A percentile compares a stretch with the other conserved stretches of the same genome.
Conservation (phyloP, 176 grass and related monocot genomes). For the Panicum miliaceum region DNA sequence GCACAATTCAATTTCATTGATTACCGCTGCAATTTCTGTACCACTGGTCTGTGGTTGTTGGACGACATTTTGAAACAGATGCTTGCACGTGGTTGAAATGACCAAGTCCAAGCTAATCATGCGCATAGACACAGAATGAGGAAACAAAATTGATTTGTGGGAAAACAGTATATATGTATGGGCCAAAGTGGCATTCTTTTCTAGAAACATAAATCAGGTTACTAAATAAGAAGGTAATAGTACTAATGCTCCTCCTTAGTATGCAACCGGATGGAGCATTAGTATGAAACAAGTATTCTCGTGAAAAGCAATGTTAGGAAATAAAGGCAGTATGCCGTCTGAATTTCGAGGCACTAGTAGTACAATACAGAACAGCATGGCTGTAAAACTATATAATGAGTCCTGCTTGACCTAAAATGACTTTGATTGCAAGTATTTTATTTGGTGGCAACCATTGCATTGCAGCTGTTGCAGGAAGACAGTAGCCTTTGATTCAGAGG, state of each 20-base stretch:
- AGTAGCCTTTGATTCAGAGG: constrained; percentile 2
- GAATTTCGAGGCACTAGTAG: constrained; percentile 10
- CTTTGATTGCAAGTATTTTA: neutral
- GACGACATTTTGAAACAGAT: constrained; percentile 29
- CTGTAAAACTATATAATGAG: neutral
- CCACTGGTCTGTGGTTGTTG: neutral
- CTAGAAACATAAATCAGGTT: too few species aligned
- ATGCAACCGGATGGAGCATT: too few species aligned
- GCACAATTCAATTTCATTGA: constrained; percentile 5
- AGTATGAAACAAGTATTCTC: neutral
- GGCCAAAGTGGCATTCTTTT: neutral
- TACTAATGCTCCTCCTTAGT: too few species aligned
- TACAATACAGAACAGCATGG: constrained; percentile 7
- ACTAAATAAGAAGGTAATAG: too few species aligned
- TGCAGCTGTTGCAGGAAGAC: neutral
- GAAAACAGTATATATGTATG: neutral
- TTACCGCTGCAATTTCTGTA: constrained; percentile 1
- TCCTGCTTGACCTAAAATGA: neutral
- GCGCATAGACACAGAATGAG: too few species aligned
- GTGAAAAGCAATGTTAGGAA: constrained; percentile 3
- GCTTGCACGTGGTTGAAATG: neutral
- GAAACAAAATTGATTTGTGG: neutral
- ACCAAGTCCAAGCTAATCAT: neutral
- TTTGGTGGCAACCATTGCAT: constrained; percentile 14
- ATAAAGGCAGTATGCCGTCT: neutral